A percentile compares a stretch with the other conserved stretches of the same genome.
phyloP scores from a whole-genome alignment of 192 early-diverging fungal genomes.

The Coemansia brasiliensis region DNA sequence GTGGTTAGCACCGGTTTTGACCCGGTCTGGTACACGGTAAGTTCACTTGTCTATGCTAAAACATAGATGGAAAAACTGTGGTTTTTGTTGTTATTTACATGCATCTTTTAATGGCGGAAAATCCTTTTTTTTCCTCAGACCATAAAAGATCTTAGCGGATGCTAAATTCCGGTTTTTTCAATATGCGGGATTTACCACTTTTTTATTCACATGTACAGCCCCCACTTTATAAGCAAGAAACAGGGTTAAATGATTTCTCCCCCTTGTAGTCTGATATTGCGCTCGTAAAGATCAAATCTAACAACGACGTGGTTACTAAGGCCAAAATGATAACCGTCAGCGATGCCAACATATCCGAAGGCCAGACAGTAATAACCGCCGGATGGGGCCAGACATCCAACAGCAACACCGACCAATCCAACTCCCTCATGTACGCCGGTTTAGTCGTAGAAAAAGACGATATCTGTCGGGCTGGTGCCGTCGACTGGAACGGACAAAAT shows the following conservation, averaged over 20 bases:
- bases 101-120: neutral
- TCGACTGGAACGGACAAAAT: constrained; percentile 40
- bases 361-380: constrained; percentile 31
- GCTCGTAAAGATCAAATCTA: constrained; percentile 40
- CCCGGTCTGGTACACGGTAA: constrained; percentile 48
- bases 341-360: constrained; percentile 15
- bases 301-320: constrained; percentile 23
- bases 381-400: constrained; percentile 51
- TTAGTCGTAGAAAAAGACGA: constrained; percentile 29
- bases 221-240: no score
- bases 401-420: constrained; percentile 30
- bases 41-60: constrained; percentile 8
- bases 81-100: neutral
- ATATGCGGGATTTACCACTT: no score
- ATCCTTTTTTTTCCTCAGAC: no score
- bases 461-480: constrained; percentile 25
- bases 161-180: no score
- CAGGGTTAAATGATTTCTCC: no score
- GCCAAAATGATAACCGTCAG: constrained; percentile 26
- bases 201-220: no score
- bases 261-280: constrained; percentile 56
- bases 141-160: no score
- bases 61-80: neutral
- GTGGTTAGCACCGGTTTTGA: constrained; percentile 38
- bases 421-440: constrained; percentile 34